Base-by-base conservation (phyloP, 768 basidiomycete species). In the Multifurca ochricompacta region DNA sequence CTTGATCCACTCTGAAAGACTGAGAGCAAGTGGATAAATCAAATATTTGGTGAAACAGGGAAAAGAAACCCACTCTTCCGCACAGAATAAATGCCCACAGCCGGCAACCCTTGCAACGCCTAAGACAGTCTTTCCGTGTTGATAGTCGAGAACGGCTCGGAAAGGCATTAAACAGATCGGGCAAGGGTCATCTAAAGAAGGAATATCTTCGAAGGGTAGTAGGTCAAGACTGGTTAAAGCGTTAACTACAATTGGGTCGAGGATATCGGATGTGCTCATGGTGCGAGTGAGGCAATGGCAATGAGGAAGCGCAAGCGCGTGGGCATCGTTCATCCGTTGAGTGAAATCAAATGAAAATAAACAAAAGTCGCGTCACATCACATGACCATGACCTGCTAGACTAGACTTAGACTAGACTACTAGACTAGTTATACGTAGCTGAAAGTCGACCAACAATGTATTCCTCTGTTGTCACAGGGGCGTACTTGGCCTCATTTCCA, bases 361-460 rank as follows among this genome's bases (percentile, higher is more conserved):
- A 61, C 60, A 56, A 56, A n/a, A 28, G 31, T 47, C 54, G 60
- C 54, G 60, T 59, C 50, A 37, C 18, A 43, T 61, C 60, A 61
- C 58, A 28, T 61, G 58, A 59, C 46, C 34, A n/a, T n/a, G n/a
- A n/a, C n/a, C n/a, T n/a, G n/a, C n/a, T n/a, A n/a, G n/a, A n/a
- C n/a, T n/a, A n/a, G n/a, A n/a, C 23, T 19, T 16, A 30, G 30
- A 27, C 21, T n/a, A n/a, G n/a, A n/a, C n/a, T n/a, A n/a, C n/a
- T n/a, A n/a, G 28, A 46, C 58, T 36, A 63, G n/a, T 19, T 66
- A 61, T 82, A 83, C 9, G 83, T 85, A 42, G 70, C 79, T 13
- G 78, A 70, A 60, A 88, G 68, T 40, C 87, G 76, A 23, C 84
- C 78, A 23, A 90, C 79, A 55, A 92, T 87, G 58, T 91, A 91